Percentiles rank a stretch among this genome's conserved stretches.
Conservation (phyloP, 83 land plant species). For the Picea engelmannii region DNA sequence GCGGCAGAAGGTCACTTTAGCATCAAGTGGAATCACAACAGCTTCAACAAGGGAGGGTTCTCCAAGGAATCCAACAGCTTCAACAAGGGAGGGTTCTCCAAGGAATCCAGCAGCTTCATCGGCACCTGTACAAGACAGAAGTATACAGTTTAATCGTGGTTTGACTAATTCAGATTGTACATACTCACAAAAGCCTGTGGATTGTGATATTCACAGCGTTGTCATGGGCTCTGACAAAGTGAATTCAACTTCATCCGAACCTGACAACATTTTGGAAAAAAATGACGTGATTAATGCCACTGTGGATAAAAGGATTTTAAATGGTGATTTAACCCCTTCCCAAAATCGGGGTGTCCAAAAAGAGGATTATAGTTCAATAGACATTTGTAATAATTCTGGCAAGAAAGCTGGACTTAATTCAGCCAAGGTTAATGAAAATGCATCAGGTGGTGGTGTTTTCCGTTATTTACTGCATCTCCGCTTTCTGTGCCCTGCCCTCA, state of each 20-base stretch:
- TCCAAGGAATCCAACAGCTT: conserved; percentile 12
- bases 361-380: conserved; percentile 9
- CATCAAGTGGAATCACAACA: conserved; percentile 34
- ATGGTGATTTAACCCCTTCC: background rate
- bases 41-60: conserved; percentile 26
- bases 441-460: conserved; percentile 53
- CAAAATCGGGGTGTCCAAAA: background rate
- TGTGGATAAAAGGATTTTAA: background rate
- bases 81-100: too few relatives aligned
- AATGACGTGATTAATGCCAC: background rate
- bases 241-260: conserved; percentile 7
- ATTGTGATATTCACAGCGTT: background rate
- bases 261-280: conserved; percentile 8
- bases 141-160: conserved; percentile 14
- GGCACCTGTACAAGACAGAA: conserved; percentile 16
- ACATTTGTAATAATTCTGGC: conserved; percentile 15
- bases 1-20: conserved; percentile 78
- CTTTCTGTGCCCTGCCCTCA: conserved; percentile 70
- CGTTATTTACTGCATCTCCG: conserved; percentile 93
- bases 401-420: conserved; percentile 26
- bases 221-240: conserved; percentile 1
- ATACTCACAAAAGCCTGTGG: conserved; percentile 6
- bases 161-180: conserved; percentile 7
- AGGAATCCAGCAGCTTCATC: background rate
- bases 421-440: conserved; percentile 43